Evolutionary conservation across 2,329 filamentous ascomycete genomes (phyloP).

Genomic region (Volutella citrinella): DNA sequence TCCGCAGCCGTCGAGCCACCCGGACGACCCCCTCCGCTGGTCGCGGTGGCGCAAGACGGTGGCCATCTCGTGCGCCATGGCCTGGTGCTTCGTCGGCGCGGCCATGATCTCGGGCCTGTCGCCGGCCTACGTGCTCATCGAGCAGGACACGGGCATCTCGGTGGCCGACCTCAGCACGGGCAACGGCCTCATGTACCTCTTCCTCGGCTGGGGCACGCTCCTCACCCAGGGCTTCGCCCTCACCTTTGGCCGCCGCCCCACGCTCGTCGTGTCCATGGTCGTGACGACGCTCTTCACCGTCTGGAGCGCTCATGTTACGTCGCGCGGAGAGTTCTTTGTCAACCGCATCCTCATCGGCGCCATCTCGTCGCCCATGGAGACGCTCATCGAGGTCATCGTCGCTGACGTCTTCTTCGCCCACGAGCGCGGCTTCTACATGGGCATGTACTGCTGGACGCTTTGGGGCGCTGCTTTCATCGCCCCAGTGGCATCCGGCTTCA

Average conservation of each 20-base stretch:
- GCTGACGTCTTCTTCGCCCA: conserved; percentile 20
- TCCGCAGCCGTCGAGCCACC: conserved; percentile 20
- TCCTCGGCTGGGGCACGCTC: conserved; percentile 21
- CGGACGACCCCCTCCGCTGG: conserved; percentile 23
- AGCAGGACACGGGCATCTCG: conserved; percentile 22
- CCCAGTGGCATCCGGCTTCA: conserved; percentile 20
- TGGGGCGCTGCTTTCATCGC: conserved; percentile 23
- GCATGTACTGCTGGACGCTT: conserved; percentile 20
- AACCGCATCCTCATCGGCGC: conserved; percentile 22
- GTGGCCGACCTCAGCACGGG: conserved; percentile 23
- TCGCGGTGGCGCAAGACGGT: conserved; percentile 14
- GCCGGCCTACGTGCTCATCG: conserved; percentile 22
- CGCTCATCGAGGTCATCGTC: conserved; percentile 20
- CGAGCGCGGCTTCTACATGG: conserved; percentile 24
- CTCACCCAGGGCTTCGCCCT: conserved; percentile 18
- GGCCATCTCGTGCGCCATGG: conserved; percentile 21
- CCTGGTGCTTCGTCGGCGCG: conserved; percentile 23
- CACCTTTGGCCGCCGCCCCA: conserved; percentile 15
- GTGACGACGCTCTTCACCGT: conserved; percentile 15
- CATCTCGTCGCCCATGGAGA: conserved; percentile 20
- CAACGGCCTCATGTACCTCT: conserved; percentile 19
- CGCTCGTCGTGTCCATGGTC: conserved; percentile 16
- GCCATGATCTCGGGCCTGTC: conserved; percentile 23
- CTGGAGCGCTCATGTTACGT: conserved; percentile 20
- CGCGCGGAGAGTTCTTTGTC: conserved; percentile 20